Conservation (phyloP, 1,284 basidiomycete species). For the Filobasidium uniguttulatum region DNA sequence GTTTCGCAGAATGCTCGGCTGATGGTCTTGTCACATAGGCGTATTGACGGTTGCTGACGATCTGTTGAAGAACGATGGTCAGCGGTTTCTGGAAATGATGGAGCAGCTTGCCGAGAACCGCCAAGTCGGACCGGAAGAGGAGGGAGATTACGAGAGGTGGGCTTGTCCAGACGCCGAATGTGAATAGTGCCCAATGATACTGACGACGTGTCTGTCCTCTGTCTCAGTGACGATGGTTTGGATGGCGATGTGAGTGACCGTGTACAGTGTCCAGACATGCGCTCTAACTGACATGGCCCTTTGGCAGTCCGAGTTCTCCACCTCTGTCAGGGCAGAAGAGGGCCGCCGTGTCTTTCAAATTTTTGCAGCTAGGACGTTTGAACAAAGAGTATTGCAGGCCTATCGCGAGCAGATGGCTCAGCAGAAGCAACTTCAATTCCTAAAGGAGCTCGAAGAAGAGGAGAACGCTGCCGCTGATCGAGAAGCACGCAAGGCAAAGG, state of each 20-base stretch:
- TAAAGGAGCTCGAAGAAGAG: conserved; percentile 82
- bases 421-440: conserved; percentile 70
- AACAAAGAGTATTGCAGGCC: conserved; percentile 86
- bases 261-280: neutral
- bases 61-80: conserved; percentile 92
- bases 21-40: conserved; percentile 36
- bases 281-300: neutral
- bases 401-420: conserved; percentile 87
- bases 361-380: conserved; percentile 99
- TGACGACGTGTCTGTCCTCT: too few relatives aligned
- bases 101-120: conserved; percentile 87
- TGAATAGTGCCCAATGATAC: too few relatives aligned
- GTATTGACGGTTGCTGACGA: conserved; percentile 99
- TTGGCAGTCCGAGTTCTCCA: conserved; percentile 21
- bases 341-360: conserved; percentile 99
- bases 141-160: too few relatives aligned
- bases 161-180: too few relatives aligned
- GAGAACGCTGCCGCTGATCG: conserved; percentile 62
- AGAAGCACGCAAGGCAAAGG: conserved; percentile 86
- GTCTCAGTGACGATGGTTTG: conserved; percentile 15
- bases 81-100: conserved; percentile 99
- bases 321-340: conserved; percentile 81
- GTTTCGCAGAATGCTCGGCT: conserved; percentile 23
- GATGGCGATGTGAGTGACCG: conserved; percentile 20
- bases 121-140: too few relatives aligned